Evolutionary conservation across 768 basidiomycete species (phyloP).

Genomic region (Tylopilus balloui): DNA sequence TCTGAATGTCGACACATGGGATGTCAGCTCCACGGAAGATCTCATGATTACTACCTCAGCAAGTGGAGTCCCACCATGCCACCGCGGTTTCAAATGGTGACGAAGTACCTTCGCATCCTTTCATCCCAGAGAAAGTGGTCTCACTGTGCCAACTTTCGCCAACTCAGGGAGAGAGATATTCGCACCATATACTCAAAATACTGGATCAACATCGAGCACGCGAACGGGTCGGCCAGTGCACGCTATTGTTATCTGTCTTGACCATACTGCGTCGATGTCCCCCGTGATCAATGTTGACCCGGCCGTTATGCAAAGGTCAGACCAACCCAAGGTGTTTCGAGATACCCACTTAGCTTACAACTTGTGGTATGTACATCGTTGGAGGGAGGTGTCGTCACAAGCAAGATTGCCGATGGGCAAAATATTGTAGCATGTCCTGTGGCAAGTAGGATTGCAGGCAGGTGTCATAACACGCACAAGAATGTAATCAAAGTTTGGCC

Average conservation of each 20-base stretch:
- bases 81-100: conserved; percentile 40
- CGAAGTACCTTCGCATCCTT: conserved; percentile 15
- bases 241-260: conserved; percentile 68
- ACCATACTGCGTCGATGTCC: conserved; percentile 57
- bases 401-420: conserved; percentile 44
- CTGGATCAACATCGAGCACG: conserved; percentile 58
- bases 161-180: conserved; percentile 42
- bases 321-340: conserved; percentile 50
- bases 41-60: conserved; percentile 33
- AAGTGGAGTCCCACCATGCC: conserved; percentile 48
- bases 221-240: conserved; percentile 73
- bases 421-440: neutral
- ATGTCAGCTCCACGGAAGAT: conserved; percentile 47
- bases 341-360: conserved; percentile 63
- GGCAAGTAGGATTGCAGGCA: neutral
- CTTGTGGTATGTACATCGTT: conserved; percentile 65
- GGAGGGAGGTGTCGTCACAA: conserved; percentile 68
- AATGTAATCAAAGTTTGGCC: conserved; percentile 24
- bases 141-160: conserved; percentile 66
- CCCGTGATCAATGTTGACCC: conserved; percentile 65
- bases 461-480: neutral
- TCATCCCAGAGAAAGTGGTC: conserved; percentile 23
- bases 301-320: conserved; percentile 42
- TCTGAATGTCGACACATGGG: conserved; percentile 41
- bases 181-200: conserved; percentile 55